A percentile compares a stretch with the other conserved stretches of the same genome.
phyloP scores from a whole-genome alignment of 2,329 filamentous ascomycete genomes.

The Daldinia sp. region DNA sequence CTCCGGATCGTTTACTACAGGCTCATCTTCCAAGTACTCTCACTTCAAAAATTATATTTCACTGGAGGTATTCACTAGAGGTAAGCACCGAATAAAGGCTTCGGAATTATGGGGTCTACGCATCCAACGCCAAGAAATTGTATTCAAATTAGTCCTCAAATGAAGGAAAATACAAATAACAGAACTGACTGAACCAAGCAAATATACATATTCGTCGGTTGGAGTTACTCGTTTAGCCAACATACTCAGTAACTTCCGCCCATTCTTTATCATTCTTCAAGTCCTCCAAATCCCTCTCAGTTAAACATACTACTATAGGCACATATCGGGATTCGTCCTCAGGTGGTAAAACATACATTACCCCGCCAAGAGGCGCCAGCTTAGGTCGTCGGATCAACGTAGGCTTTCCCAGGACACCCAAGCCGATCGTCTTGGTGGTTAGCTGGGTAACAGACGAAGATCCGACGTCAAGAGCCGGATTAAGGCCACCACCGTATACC shows the following conservation, averaged over 20 bases:
- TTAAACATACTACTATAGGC: neutral
- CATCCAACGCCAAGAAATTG: too few relatives aligned
- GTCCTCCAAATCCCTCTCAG: neutral
- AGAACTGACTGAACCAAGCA: too few relatives aligned
- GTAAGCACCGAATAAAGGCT: too few relatives aligned
- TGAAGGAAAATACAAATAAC: too few relatives aligned
- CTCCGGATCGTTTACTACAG: too few relatives aligned
- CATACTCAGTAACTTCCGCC: neutral
- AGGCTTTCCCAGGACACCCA: neutral
- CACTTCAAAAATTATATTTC: too few relatives aligned
- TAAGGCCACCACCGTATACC: conserved; percentile 34
- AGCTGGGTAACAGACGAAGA: neutral
- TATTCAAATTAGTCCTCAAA: too few relatives aligned
- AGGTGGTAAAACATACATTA: neutral
- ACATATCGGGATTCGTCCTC: neutral
- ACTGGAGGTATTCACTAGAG: too few relatives aligned
- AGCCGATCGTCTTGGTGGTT: neutral
- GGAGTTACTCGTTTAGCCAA: neutral
- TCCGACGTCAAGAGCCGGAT: conserved; percentile 3
- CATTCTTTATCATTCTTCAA: neutral
- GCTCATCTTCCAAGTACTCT: too few relatives aligned
- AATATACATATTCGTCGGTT: too few relatives aligned
- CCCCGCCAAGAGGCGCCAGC: neutral
- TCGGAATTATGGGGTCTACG: too few relatives aligned
- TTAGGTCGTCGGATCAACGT: neutral